These are phyloP conservation scores for Solanum tarapatanum DNA, from an alignment of 257 asterid species.

Conservation along the genomic window DNA sequence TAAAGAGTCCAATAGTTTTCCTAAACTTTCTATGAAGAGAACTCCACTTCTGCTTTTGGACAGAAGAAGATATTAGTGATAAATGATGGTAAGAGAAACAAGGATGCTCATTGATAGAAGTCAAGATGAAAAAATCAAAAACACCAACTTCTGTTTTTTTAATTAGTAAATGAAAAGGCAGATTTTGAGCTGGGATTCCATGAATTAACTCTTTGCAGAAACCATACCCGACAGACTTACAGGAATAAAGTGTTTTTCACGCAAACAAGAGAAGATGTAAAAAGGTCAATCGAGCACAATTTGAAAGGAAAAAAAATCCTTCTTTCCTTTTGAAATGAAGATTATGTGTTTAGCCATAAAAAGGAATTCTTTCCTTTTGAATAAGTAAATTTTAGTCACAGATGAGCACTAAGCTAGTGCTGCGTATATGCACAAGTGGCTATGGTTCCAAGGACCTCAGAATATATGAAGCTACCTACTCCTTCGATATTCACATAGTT, in stretches of 20 bases:
- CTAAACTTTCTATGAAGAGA: neutral
- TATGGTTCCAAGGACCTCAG: neutral
- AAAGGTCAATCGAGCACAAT: neutral
- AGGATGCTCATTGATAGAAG: neutral
- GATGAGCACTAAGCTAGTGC: neutral
- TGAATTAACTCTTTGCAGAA: neutral
- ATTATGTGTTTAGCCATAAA: neutral
- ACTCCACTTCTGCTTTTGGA: neutral
- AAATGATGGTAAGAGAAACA: neutral
- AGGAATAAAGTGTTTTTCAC: neutral
- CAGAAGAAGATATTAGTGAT: neutral
- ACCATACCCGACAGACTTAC: neutral
- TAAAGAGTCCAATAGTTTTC: neutral
- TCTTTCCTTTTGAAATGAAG: neutral
- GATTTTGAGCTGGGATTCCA: neutral
- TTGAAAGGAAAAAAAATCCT: neutral
- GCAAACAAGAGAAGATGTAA: neutral
- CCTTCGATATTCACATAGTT: neutral
- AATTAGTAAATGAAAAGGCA: neutral
- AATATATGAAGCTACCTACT: neutral
- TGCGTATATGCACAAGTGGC: neutral
- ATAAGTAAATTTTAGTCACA: neutral
- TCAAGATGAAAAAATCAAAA: neutral
- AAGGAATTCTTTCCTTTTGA: neutral
- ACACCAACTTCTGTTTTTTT: neutral